These are phyloP conservation scores for Penicillium odoratum DNA, from an alignment of 495 filamentous ascomycete genomes.

Conservation along the genomic window DNA sequence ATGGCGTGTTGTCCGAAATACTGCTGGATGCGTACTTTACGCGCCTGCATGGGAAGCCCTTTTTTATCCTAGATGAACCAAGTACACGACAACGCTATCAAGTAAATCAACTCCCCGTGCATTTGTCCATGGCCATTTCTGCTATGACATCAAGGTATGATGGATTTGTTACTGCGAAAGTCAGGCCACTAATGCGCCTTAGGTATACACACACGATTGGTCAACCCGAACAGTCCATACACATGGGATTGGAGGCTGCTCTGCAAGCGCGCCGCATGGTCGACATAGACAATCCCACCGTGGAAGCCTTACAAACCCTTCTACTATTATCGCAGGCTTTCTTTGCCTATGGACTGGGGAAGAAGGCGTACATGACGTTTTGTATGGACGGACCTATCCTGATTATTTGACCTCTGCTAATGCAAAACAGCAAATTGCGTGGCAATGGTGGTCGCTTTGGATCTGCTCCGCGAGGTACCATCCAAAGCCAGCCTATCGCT, in stretches of 20 bases:
- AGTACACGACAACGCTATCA: slow-evolving; percentile 65
- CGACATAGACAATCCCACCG: slow-evolving; percentile 74
- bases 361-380: slow-evolving; percentile 82
- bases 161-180: not conserved
- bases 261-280: slow-evolving; percentile 64
- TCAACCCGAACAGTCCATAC: slow-evolving; percentile 58
- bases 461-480: slow-evolving; percentile 71
- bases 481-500: slow-evolving; percentile 53
- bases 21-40: slow-evolving; percentile 76
- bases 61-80: slow-evolving; percentile 73
- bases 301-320: slow-evolving; percentile 73
- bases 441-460: slow-evolving; percentile 77
- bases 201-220: slow-evolving; percentile 63
- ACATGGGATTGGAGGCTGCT: slow-evolving; percentile 65
- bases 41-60: slow-evolving; percentile 76
- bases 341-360: slow-evolving; percentile 75
- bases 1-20: slow-evolving; percentile 50
- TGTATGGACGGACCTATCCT: slow-evolving; percentile 46
- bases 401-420: slow-evolving; percentile 1
- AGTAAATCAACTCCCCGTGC: slow-evolving; percentile 61
- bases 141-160: slow-evolving; percentile 68
- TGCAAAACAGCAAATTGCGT: slow-evolving; percentile 63
- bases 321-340: slow-evolving; percentile 74
- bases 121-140: slow-evolving; percentile 68
- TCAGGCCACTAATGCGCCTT: slow-evolving; percentile 10